Evolutionary conservation across 371 early-diverging fungal genomes (phyloP).

Genomic region (Lichtheimia ornata): DNA sequence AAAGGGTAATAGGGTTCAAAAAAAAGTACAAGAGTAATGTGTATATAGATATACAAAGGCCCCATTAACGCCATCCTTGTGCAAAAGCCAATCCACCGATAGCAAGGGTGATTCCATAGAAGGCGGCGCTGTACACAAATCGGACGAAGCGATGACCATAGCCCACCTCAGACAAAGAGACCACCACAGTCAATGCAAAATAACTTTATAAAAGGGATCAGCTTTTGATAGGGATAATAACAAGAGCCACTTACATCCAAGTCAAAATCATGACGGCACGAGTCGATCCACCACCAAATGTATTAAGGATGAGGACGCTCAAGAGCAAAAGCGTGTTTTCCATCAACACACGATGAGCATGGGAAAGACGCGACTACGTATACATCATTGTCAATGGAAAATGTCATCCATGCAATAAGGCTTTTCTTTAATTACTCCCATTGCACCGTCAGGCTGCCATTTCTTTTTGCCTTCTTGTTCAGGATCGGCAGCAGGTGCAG

Average conservation of each 20-base stretch:
- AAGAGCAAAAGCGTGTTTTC: slow-evolving; percentile 43
- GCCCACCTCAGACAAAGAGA: slow-evolving; percentile 33
- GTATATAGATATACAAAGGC: too few species aligned
- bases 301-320: slow-evolving; percentile 38
- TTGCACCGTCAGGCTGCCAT: slow-evolving; percentile 11
- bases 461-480: slow-evolving; percentile 11
- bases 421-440: slow-evolving; percentile 14
- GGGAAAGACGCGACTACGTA: slow-evolving; percentile 7
- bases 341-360: slow-evolving; percentile 34
- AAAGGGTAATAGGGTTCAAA: too few species aligned
- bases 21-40: too few species aligned
- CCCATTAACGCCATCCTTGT: slow-evolving; percentile 23
- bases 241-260: slow-evolving; percentile 26
- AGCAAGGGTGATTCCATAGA: slow-evolving; percentile 40
- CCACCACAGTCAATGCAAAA: slow-evolving; percentile 42
- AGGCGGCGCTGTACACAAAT: slow-evolving; percentile 29
- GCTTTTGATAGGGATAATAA: neutral
- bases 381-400: neutral
- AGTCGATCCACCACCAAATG: slow-evolving; percentile 44
- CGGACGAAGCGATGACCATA: slow-evolving; percentile 41
- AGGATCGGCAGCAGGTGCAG: slow-evolving; percentile 24
- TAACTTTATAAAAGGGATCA: slow-evolving; percentile 7
- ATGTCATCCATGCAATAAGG: neutral
- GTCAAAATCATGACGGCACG: slow-evolving; percentile 46
- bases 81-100: slow-evolving; percentile 42